phyloP scores from a whole-genome alignment of 352 stramenopile species.

The Sclerospora graminicola region DNA sequence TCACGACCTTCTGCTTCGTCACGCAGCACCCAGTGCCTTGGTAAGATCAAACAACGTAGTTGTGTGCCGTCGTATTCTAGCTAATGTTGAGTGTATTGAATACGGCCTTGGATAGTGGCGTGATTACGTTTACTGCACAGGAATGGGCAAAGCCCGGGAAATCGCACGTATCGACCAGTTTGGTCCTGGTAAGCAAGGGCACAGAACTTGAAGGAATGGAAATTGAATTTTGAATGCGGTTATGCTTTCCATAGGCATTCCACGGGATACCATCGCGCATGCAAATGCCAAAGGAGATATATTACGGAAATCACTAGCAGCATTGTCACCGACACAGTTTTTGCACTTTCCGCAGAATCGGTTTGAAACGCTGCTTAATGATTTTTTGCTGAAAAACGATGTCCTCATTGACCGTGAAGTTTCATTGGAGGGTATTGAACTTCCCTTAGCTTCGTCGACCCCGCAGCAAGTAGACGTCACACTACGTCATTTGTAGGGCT shows the following conservation, averaged over 20 bases:
- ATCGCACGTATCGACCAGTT: conserved; percentile 79
- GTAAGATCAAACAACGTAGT: conserved; percentile 25
- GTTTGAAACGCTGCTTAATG: conserved; percentile 57
- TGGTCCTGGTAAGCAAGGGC: conserved; percentile 32
- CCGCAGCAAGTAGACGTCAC: conserved; percentile 18
- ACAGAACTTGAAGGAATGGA: background rate
- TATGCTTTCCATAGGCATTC: conserved; percentile 30
- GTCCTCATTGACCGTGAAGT: conserved; percentile 51
- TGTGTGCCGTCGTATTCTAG: too few species aligned
- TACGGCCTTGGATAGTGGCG: conserved; percentile 40
- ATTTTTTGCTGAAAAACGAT: conserved; percentile 34
- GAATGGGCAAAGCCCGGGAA: conserved; percentile 48
- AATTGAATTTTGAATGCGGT: background rate
- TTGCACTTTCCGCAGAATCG: conserved; percentile 80
- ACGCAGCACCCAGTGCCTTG: conserved; percentile 50
- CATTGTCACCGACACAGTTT: conserved; percentile 69
- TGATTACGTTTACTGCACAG: conserved; percentile 80
- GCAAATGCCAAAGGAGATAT: conserved; percentile 13
- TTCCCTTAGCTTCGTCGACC: conserved; percentile 1
- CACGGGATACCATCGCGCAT: conserved; percentile 17
- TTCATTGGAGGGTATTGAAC: conserved; percentile 35
- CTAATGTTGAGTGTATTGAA: background rate
- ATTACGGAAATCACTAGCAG: conserved; percentile 26
- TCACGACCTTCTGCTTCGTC: conserved; percentile 50
- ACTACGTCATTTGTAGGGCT: conserved; percentile 38